Conservation (phyloP, 2,329 filamentous ascomycete genomes). For the Beauveria sp. region DNA sequence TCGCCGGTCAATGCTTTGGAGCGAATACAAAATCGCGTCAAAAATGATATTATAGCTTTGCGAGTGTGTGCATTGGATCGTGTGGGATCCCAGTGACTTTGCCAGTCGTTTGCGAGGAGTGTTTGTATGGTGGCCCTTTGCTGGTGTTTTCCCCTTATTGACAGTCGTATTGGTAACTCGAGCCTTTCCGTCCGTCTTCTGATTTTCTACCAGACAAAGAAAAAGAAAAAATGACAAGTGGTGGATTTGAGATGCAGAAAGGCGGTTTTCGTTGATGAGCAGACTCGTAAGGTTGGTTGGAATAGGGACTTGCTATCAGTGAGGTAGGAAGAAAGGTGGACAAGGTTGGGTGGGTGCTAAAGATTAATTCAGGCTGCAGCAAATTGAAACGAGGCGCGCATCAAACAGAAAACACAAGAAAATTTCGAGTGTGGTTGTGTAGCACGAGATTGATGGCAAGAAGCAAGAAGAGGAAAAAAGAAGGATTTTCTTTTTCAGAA, state of each 20-base stretch:
- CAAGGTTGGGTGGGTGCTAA: not conserved
- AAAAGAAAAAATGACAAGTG: too few relatives aligned
- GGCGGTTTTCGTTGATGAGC: not conserved
- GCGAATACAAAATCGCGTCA: not conserved
- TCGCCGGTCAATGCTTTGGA: not conserved
- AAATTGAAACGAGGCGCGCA: slow-evolving; percentile 1
- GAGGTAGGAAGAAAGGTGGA: not conserved
- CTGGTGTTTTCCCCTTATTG: not conserved
- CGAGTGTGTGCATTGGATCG: not conserved
- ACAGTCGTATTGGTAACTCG: too few relatives aligned
- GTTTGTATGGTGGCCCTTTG: not conserved
- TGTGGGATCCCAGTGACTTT: not conserved
- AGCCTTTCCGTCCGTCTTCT: not conserved
- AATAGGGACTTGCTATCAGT: not conserved
- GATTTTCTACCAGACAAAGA: not conserved
- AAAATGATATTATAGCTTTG: not conserved
- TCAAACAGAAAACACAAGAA: not conserved
- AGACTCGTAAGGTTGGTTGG: not conserved
- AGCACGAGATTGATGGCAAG: not conserved
- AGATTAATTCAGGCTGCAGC: not conserved
- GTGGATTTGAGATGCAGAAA: not conserved
- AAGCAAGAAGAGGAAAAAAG: not conserved
- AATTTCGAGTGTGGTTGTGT: not conserved
- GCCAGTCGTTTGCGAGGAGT: not conserved
- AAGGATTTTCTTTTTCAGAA: slow-evolving; percentile 3